A percentile compares a stretch with the other conserved stretches of the same genome.
These are phyloP conservation scores for Stephanodiscus minutulus DNA, from an alignment of 108 stramenopile genomes.

Conservation along the genomic window DNA sequence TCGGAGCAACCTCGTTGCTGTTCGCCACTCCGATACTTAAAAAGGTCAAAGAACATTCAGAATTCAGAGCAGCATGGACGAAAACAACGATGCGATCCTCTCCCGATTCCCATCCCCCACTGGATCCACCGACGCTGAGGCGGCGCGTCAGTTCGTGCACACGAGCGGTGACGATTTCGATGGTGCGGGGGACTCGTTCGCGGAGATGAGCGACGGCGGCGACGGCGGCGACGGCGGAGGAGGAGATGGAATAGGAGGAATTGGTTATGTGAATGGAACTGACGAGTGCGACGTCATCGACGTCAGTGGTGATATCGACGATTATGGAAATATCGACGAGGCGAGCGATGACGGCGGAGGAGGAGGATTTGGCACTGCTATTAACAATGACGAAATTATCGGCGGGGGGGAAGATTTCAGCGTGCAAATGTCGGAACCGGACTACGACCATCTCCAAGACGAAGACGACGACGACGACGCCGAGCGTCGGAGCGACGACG, in stretches of 20 bases:
- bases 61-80: neutral
- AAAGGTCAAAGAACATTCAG: too few species aligned
- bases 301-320: neutral
- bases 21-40: too few species aligned
- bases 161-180: constrained; percentile 69
- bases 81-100: constrained; percentile 2
- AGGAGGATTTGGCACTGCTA: neutral
- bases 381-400: neutral
- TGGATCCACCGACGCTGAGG: constrained; percentile 53
- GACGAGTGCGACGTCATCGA: neutral
- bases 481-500: constrained; percentile 5
- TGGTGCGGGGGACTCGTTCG: constrained; percentile 61
- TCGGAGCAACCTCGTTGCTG: too few species aligned
- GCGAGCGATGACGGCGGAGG: neutral
- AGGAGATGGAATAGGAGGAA: neutral
- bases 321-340: neutral
- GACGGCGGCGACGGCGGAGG: neutral
- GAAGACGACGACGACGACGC: neutral
- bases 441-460: constrained; percentile 20
- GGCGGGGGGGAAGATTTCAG: neutral
- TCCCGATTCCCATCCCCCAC: constrained; percentile 73
- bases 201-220: constrained; percentile 34
- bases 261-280: too few species aligned
- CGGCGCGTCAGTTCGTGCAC: constrained; percentile 65
- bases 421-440: constrained; percentile 12